These are phyloP conservation scores for Dendrobium nobile DNA, from an alignment of 106 monocot species.

Conservation along the genomic window DNA sequence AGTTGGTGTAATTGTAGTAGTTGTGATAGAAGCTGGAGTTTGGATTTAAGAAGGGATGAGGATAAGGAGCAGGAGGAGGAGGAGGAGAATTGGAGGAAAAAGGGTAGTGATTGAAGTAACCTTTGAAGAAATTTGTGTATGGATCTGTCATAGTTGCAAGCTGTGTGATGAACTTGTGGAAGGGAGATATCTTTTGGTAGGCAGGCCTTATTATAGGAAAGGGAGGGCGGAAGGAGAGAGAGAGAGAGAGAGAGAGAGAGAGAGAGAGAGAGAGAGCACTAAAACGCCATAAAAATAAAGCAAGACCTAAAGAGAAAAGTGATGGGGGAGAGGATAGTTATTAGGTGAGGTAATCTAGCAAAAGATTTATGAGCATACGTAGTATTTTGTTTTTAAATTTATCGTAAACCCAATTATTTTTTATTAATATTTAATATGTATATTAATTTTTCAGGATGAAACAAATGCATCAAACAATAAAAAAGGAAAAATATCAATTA, in stretches of 20 bases:
- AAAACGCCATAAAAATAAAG: too few species aligned
- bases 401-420: too few species aligned
- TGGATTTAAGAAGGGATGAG: neutral
- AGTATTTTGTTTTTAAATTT: too few species aligned
- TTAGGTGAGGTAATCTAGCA: too few species aligned
- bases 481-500: too few species aligned
- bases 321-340: slow-evolving; percentile 5
- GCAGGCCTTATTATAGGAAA: neutral
- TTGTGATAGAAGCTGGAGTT: slow-evolving; percentile 7
- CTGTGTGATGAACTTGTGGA: neutral
- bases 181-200: neutral
- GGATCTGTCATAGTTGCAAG: slow-evolving; percentile 50
- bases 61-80: slow-evolving; percentile 3
- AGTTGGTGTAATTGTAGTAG: neutral
- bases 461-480: too few species aligned
- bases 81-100: slow-evolving; percentile 19
- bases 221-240: slow-evolving; percentile 12
- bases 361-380: too few species aligned
- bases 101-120: slow-evolving; percentile 39
- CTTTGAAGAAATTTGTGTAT: slow-evolving; percentile 51
- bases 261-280: too few species aligned
- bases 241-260: too few species aligned
- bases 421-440: too few species aligned
- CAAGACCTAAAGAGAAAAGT: too few species aligned
- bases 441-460: too few species aligned